A percentile compares a stretch with the other conserved stretches of the same genome.
Evolutionary conservation across 1,284 basidiomycete genomes (phyloP).

Genomic region (Mycosarcoma maydis): DNA sequence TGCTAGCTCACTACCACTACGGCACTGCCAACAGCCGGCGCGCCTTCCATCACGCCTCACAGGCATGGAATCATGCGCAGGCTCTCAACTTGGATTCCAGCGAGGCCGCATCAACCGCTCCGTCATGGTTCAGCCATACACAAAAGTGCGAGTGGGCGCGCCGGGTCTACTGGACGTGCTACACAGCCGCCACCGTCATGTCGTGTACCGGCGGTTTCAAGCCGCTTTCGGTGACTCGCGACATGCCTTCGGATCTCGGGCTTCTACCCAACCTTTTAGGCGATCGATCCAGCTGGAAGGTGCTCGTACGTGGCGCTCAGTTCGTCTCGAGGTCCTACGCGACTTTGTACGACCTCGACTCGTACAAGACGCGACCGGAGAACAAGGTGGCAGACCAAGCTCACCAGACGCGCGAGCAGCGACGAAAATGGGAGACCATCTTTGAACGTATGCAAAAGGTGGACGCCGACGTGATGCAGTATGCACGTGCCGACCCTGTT

Average conservation of each 20-base stretch:
- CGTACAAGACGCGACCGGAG: constrained; percentile 39
- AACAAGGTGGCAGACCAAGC: constrained; percentile 25
- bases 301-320: constrained; percentile 54
- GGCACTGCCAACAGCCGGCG: constrained; percentile 44
- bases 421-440: constrained; percentile 43
- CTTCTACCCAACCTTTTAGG: constrained; percentile 44
- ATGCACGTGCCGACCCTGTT: constrained; percentile 45
- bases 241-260: constrained; percentile 49
- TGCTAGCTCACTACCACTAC: constrained; percentile 58
- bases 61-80: constrained; percentile 56
- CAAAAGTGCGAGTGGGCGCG: constrained; percentile 60
- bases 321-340: constrained; percentile 54
- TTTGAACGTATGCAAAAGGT: constrained; percentile 55
- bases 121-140: constrained; percentile 49
- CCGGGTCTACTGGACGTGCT: constrained; percentile 53
- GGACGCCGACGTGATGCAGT: constrained; percentile 56
- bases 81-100: constrained; percentile 41
- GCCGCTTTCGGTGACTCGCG: constrained; percentile 40
- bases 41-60: constrained; percentile 51
- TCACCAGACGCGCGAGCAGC: constrained; percentile 29
- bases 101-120: constrained; percentile 15
- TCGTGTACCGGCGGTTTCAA: constrained; percentile 57
- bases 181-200: constrained; percentile 55
- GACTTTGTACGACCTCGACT: constrained; percentile 53
- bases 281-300: constrained; percentile 54